Evolutionary conservation across 2,329 filamentous ascomycete species (phyloP), one percentile per base, ranked within the genome.

Genomic region (Venturia asperata): DNA sequence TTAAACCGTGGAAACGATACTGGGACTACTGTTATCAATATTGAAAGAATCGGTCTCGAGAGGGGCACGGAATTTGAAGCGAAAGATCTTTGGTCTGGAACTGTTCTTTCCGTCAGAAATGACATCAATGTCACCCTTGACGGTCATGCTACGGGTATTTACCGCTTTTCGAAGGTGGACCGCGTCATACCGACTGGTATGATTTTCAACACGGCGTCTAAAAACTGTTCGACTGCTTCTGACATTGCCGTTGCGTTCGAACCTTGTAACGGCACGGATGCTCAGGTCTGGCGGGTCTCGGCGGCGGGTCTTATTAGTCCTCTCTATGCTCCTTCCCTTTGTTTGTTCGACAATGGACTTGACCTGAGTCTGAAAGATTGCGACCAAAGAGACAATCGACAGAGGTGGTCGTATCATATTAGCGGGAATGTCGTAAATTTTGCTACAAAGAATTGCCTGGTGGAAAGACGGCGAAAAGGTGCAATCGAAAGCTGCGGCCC

Each of bases 141-240:
- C 0, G 70, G 71, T 0, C 79, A 78, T 62, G 77, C 77, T 55
- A 79, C 78, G 0, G 74, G 70, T 9, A 77, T 82, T 15, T 78
- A 77, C 67, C 74, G 80, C 47, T 71, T 82, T 42, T 74, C 76
- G 6, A 67, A 61, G 21, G 63, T 65, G 43, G 68, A 68, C 21
- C 68, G 68, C 24, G 69, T 74, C 11, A 74, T 73, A 10, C 79
- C 80, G 0, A 82, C 79, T 0, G 81, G 80, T 5, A 75, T 79
- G 69, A 77, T 82, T 61, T 81, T 82, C 71, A 81, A 82, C 68
- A 81, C 80, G 0, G 77, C 74, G 27, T 79, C 78, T 1, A 70
- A 77, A 11, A 74, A 75, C 39, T 80, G 78, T 66, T 71, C 82
- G 42, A 78, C 78, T 5, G 76, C 74, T 24, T 66, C 69, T 1